Conservation (phyloP, 805 yeast genomes). For the Myxozyma sirexii region DNA sequence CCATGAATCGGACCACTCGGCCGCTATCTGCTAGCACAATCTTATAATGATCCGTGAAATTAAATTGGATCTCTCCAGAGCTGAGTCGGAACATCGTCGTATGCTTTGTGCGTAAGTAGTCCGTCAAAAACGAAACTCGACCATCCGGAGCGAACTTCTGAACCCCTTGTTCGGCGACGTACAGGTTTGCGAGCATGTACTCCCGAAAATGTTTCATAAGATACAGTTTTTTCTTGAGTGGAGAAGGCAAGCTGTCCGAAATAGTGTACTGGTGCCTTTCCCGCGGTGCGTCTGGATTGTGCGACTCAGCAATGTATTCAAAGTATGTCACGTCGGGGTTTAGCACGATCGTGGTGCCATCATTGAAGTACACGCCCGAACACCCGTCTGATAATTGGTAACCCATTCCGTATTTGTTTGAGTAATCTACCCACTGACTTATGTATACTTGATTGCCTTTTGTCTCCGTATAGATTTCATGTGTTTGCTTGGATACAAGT, state of each 20-base stretch:
- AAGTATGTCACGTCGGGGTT: slow-evolving; percentile 44
- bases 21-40: slow-evolving; percentile 78
- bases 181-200: slow-evolving; percentile 89
- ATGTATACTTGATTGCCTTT: slow-evolving; percentile 51
- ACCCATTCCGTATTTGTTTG: slow-evolving; percentile 92
- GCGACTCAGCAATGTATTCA: slow-evolving; percentile 28
- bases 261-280: background rate
- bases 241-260: slow-evolving; percentile 17
- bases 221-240: slow-evolving; percentile 63
- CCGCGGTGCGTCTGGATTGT: background rate
- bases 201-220: slow-evolving; percentile 85
- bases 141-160: background rate
- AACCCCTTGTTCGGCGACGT: slow-evolving; percentile 52
- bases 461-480: background rate
- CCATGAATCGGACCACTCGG: slow-evolving; percentile 74
- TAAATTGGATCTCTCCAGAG: slow-evolving; percentile 90
- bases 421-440: slow-evolving; percentile 97
- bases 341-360: slow-evolving; percentile 74
- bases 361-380: slow-evolving; percentile 87
- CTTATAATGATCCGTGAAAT: slow-evolving; percentile 93
- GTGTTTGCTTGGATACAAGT: background rate
- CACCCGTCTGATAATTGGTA: slow-evolving; percentile 88
- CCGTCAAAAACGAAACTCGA: slow-evolving; percentile 61
- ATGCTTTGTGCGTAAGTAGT: slow-evolving; percentile 76
- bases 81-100: slow-evolving; percentile 92